phyloP scores from a whole-genome alignment of 768 basidiomycete species.

The Collybia mongolica region DNA sequence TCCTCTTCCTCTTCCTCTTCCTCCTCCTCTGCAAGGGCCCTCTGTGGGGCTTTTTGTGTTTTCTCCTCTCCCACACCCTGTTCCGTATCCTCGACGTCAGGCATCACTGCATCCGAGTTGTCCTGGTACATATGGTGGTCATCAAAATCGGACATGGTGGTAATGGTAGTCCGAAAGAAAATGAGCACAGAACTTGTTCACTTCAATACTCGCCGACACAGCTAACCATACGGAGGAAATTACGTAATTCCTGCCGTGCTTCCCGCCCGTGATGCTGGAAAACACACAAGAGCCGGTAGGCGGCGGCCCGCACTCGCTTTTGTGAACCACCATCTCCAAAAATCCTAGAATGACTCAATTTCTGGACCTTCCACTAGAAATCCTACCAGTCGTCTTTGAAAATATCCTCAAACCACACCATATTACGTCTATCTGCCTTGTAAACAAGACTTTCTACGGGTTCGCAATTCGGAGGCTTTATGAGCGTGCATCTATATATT shows the following conservation, averaged over 20 bases:
- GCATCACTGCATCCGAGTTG: conserved; percentile 34
- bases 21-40: conserved; percentile 17
- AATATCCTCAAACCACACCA: conserved; percentile 52
- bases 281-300: too few relatives aligned
- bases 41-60: conserved; percentile 35
- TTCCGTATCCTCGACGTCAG: conserved; percentile 38
- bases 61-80: conserved; percentile 33
- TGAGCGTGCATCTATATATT: conserved; percentile 55
- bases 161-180: conserved; percentile 16
- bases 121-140: conserved; percentile 23
- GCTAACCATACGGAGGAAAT: background rate
- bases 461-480: conserved; percentile 58
- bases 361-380: conserved; percentile 62
- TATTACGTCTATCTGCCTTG: conserved; percentile 50
- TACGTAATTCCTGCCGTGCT: too few relatives aligned
- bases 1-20: conserved; percentile 36
- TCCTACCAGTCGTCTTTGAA: conserved; percentile 55
- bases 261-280: too few relatives aligned
- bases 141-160: conserved; percentile 43
- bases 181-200: conserved; percentile 10
- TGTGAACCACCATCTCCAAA: too few relatives aligned
- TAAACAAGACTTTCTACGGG: conserved; percentile 52
- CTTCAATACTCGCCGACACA: background rate
- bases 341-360: conserved; percentile 37
- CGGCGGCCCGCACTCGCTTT: too few relatives aligned